phyloP scores from a whole-genome alignment of 1,284 basidiomycete genomes.

The Tylopilus microsporus region DNA sequence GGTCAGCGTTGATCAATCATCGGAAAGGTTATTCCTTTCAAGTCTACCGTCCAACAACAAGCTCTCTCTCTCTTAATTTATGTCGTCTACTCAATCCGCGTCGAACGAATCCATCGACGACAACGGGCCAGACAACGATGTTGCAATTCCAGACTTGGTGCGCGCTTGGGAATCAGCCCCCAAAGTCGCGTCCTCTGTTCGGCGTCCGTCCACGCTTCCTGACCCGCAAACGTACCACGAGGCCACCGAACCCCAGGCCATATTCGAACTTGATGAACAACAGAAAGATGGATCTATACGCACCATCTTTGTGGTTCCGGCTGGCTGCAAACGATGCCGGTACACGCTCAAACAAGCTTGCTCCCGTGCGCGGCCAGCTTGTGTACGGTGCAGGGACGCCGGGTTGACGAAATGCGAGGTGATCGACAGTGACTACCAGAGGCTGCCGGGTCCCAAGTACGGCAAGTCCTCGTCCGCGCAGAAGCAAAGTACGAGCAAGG shows the following conservation, averaged over 20 bases:
- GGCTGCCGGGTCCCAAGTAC: conserved; percentile 23
- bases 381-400: conserved; percentile 20
- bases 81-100: conserved; percentile 5
- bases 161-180: conserved; percentile 21
- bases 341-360: conserved; percentile 14
- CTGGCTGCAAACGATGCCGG: conserved; percentile 16
- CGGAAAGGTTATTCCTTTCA: too few relatives aligned
- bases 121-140: background rate
- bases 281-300: conserved; percentile 6
- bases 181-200: conserved; percentile 18
- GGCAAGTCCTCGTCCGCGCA: background rate
- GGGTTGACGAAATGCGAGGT: background rate
- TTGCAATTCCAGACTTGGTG: conserved; percentile 18
- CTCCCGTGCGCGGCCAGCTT: conserved; percentile 22
- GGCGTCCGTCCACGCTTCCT: conserved; percentile 23
- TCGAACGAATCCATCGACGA: background rate
- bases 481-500: background rate
- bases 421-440: conserved; percentile 16
- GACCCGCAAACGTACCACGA: conserved; percentile 19
- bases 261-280: conserved; percentile 27
- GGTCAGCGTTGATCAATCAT: too few relatives aligned
- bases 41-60: background rate
- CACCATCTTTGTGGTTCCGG: conserved; percentile 24
- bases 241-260: conserved; percentile 19
- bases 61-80: background rate